These are phyloP conservation scores for Rossbeevera mucosa DNA, from an alignment of 768 basidiomycete genomes.

Conservation along the genomic window DNA sequence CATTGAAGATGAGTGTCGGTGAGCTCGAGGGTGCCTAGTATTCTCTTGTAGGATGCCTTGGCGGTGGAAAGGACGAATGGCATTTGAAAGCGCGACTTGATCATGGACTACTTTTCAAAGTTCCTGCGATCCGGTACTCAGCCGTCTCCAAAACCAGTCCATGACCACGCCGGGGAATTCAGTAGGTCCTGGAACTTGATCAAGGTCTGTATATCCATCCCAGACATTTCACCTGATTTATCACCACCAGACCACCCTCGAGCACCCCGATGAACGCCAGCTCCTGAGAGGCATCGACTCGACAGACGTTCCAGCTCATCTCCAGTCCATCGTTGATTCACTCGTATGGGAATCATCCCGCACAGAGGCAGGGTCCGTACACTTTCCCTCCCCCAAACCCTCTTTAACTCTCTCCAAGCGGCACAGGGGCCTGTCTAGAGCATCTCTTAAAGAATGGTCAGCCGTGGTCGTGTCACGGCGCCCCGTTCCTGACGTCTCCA, in stretches of 20 bases:
- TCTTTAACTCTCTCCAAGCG: conserved; percentile 40
- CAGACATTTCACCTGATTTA: conserved; percentile 5
- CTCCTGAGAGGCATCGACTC: conserved; percentile 72
- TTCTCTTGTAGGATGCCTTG: conserved; percentile 53
- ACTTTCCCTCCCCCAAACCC: conserved; percentile 3
- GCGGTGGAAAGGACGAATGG: neutral
- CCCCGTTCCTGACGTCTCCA: neutral
- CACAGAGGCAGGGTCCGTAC: conserved; percentile 80
- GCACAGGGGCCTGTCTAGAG: conserved; percentile 85
- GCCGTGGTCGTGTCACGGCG: conserved; percentile 9
- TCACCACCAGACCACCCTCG: conserved; percentile 63
- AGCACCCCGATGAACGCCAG: conserved; percentile 86
- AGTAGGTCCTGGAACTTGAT: conserved; percentile 69
- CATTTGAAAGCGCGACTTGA: conserved; percentile 14
- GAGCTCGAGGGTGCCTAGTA: conserved; percentile 68
- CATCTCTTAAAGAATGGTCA: conserved; percentile 85
- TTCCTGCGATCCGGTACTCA: conserved; percentile 51
- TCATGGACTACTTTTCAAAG: conserved; percentile 85
- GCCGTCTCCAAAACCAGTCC: conserved; percentile 42
- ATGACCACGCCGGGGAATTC: conserved; percentile 72
- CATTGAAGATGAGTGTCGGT: conserved; percentile 71
- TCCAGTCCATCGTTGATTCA: conserved; percentile 79
- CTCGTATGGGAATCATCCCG: conserved; percentile 82
- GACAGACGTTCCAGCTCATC: conserved; percentile 73
- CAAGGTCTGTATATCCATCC: conserved; percentile 44